Base-by-base conservation (phyloP, 345 rosid genomes). In the Luvunga scandens region DNA sequence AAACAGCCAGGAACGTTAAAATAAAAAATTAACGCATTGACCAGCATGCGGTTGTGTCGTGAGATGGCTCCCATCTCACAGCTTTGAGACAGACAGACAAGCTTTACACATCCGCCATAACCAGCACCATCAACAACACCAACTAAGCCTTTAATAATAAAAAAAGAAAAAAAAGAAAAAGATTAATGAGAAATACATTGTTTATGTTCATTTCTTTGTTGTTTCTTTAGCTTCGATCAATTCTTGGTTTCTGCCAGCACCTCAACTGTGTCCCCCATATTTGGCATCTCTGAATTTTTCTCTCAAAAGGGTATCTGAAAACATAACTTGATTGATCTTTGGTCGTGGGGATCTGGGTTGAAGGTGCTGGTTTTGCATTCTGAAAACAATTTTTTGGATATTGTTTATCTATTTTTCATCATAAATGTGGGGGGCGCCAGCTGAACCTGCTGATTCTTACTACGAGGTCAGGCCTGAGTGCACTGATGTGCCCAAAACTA, bases 391-490 rank as follows among this genome's bases (percentile, higher is more conserved):
- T 38, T 56, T 65, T 57, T 71, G 36, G 48, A 34, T 19, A 30
- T 38, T 14, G 61, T 10, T 45, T 13, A 34, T 28, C 61, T 33
- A 75, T 21, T 67, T 68, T 77, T 45, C 39, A 78, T 82, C 68
- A 80, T 77, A 86, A 86, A 96, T 96, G 98, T 90, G 97, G 97
- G 84, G 95, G 68, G 82, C 80, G 25, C 67, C 82, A 3, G 90
- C 92, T 66, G 88, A 89, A 63, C 91, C 97, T 45, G 91, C 94
- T 53, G 99, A 96, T 88, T 89, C 97, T 81, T 96, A 88, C 82
- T 96, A 96, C 69, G 84, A 86, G 91, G 97, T 96, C 85, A 91
- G 98, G 48, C 91, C 97, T 56, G 98, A 96, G 59, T 96, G 98
- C 87, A 90, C 89, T 33, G 97, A 96, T 84, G 98, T 92, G 72